Evolutionary conservation across 129 eudicot species (phyloP), one percentile per base, ranked within the genome.

Genomic region (Centrapalus pauciflorus): DNA sequence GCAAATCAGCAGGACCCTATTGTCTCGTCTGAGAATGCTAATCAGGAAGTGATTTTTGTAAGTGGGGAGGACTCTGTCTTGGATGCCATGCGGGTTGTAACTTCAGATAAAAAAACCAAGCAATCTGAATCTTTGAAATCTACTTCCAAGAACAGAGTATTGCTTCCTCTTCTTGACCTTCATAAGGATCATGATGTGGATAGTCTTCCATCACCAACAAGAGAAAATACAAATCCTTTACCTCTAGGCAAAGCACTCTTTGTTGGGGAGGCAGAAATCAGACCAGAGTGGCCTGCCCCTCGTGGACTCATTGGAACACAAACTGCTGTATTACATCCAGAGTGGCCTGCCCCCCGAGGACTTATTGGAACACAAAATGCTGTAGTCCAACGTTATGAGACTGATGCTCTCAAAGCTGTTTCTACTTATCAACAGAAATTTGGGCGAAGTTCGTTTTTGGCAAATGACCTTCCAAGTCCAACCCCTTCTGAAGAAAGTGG

Each of bases 121-220:
- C 64, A 13, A 17, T 49, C 71, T 19, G 91, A 88, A 50, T 12
- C 76, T 4, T 19, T 70, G 64, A 86, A 69, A 65, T 70, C 85
- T 20, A 76, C 50, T 71, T 62, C 62, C 29, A 86, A 71, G 81
- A 73, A 46, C 52, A 89, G 87, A 74, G 32, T 77, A 66, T 43
- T 83, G 49, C 83, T 83, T 46, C 99, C 95, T 20, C 78, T 89
- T 69, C 83, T 94, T 40, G 99, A 94, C 75, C 97, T 86, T 64
- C 97, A 89, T 35, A 94, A 94, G 79, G 97, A 82, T 81, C 95
- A 94, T 77, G 95, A 89, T 77, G 83, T 71, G n/a, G 99, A 94
- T 57, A 89, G 88, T 77, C 99, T 94, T 73, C 99, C 99, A 49
- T 94, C 99, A 35, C 99, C 99, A 32, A 94, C 99, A 9, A 77